A percentile compares a stretch with the other conserved stretches of the same genome.
Evolutionary conservation across 108 stramenopile genomes (phyloP).

Genomic region (Aurantiochytrium sp.): DNA sequence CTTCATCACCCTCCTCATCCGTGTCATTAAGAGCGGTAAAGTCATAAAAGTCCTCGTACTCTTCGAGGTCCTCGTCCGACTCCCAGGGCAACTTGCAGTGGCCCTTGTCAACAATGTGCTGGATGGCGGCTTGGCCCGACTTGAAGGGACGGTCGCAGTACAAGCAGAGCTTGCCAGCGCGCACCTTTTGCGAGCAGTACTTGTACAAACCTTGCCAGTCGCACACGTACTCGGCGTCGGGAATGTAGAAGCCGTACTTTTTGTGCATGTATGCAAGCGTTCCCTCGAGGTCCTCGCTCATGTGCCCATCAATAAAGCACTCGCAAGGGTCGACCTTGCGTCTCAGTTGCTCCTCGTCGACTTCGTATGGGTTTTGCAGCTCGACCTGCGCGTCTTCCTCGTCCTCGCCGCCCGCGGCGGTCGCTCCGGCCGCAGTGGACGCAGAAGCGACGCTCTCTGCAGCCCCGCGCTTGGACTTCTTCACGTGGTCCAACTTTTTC

Average conservation of each 20-base stretch:
- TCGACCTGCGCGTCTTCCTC: not conserved
- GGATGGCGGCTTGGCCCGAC: not conserved
- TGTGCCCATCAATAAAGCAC: not conserved
- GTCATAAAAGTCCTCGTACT: constrained; percentile 17
- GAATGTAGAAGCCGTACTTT: not conserved
- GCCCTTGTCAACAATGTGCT: not conserved
- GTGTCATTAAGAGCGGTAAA: not conserved
- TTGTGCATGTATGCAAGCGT: not conserved
- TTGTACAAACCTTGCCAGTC: not conserved
- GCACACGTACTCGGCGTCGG: not conserved
- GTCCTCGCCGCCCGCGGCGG: not conserved
- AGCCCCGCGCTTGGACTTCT: not conserved
- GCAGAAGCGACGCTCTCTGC: not conserved
- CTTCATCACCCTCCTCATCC: not conserved
- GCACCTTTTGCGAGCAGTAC: not conserved
- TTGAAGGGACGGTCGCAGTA: constrained; percentile 17
- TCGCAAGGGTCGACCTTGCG: not conserved
- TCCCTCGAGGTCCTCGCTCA: not conserved
- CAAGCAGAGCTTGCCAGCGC: not conserved
- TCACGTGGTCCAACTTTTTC: not conserved
- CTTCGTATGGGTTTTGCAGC: not conserved
- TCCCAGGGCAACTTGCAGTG: constrained; percentile 18
- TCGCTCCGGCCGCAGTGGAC: not conserved
- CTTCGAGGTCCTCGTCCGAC: not conserved
- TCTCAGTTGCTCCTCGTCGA: not conserved